These are phyloP conservation scores for Brassica juncea DNA, from an alignment of 345 rosid genomes.

Conservation along the genomic window DNA sequence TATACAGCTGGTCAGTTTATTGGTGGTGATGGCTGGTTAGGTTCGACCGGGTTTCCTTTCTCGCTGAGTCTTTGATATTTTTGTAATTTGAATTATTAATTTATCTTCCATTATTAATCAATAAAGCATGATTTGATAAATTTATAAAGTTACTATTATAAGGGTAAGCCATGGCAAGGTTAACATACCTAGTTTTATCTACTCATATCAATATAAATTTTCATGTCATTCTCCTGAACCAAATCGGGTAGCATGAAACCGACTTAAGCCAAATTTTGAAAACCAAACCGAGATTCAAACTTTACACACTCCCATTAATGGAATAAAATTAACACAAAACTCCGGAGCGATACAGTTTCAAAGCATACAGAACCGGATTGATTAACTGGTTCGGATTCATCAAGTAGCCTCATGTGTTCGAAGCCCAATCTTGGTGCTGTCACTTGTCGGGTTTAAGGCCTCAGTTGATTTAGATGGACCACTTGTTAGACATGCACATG, in stretches of 20 bases:
- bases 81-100: neutral
- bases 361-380: neutral
- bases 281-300: neutral
- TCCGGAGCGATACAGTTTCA: neutral
- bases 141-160: neutral
- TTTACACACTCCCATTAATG: neutral
- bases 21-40: slow-evolving; percentile 55
- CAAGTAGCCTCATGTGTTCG: neutral
- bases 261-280: neutral
- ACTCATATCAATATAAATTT: neutral
- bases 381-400: neutral
- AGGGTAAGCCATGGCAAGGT: neutral
- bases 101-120: neutral
- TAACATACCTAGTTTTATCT: neutral
- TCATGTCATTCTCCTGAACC: neutral
- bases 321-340: neutral
- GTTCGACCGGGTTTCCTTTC: slow-evolving; percentile 68
- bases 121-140: neutral
- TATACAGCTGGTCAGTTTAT: slow-evolving; percentile 63
- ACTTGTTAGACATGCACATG: slow-evolving; percentile 33
- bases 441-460: neutral
- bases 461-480: slow-evolving; percentile 25
- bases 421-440: slow-evolving; percentile 14
- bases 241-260: neutral
- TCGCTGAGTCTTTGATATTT: slow-evolving; percentile 46